Base-by-base conservation (phyloP, 1,284 basidiomycete species). In the Malassezia globosa region DNA sequence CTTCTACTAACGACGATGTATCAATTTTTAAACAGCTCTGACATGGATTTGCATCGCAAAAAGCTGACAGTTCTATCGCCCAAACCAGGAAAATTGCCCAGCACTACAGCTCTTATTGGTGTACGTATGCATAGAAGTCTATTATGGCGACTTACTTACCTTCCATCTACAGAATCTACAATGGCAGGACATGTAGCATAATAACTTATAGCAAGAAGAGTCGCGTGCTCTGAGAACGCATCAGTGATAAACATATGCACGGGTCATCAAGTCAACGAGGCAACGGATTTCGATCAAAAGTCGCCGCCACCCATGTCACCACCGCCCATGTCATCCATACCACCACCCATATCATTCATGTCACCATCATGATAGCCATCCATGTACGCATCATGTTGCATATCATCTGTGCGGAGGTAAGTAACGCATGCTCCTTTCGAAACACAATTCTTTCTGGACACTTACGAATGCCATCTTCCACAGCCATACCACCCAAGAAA, bases 21-120 rank as follows among this genome's bases (percentile, higher is more conserved):
- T n/a, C n/a, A n/a, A n/a, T n/a, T n/a, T n/a, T n/a, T n/a, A 16
- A 3, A 16, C 46, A 62, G 60, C 4, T 60, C 64, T 2, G 55
- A 63, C n/a, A 62, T 71, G 37, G 68, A 71, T 37, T 51, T 51
- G 2, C 52, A 47, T 6, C 31, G 59, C n/a, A 62, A 63, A 37
- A 69, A 67, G 46, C 56, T 71, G 26, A 71, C 60, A 2, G 56
- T 71, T 3, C 53, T 71, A 25, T 56, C 57, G 5, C 68, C 68
- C 4, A 59, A 53, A 14, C 51, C 61, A 0, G 65, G 66, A 21
- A 58, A 60, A 22, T 39, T 71, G 21, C 68, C 68, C 0, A 61
- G 54, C 31, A 63, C 61, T 47, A 69, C 66, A 13, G 68, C 67
- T 7, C 49, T 69, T 7, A 38, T 71, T 14, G 68, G 68, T 5